phyloP scores from a whole-genome alignment of 805 yeast species.

The Lipomyces japonicus region DNA sequence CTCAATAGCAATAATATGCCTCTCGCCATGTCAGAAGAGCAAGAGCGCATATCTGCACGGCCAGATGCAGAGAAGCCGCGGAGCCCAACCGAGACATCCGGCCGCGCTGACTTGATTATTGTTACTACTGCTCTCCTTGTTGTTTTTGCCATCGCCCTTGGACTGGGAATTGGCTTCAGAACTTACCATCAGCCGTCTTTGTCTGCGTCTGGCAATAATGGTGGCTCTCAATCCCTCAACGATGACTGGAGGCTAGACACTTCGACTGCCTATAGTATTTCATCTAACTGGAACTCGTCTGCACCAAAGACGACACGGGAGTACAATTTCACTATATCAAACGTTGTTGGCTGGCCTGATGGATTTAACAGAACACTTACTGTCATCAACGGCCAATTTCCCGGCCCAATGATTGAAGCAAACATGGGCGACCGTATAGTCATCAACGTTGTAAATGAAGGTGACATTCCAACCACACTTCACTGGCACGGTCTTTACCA shows the following conservation, averaged over 20 bases:
- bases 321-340: constrained; percentile 41
- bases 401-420: constrained; percentile 78
- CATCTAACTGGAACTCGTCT: constrained; percentile 19
- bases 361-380: constrained; percentile 53
- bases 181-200: neutral
- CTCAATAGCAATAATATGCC: no score
- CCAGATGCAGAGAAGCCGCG: no score
- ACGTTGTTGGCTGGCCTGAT: constrained; percentile 51
- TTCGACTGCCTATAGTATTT: constrained; percentile 13
- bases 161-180: constrained; percentile 24
- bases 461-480: constrained; percentile 62
- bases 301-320: constrained; percentile 30
- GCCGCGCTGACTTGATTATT: neutral
- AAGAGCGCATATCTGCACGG: no score
- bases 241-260: constrained; percentile 25
- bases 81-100: no score
- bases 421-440: constrained; percentile 73
- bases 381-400: constrained; percentile 66
- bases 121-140: constrained; percentile 6
- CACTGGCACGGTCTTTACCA: constrained; percentile 95
- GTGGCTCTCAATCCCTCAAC: neutral
- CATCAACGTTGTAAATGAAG: constrained; percentile 68
- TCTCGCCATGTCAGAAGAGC: no score
- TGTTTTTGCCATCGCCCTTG: constrained; percentile 20
- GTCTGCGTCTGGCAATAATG: neutral